Conservation (phyloP, 1,284 basidiomycete genomes). For the Serendipita sp. region DNA sequence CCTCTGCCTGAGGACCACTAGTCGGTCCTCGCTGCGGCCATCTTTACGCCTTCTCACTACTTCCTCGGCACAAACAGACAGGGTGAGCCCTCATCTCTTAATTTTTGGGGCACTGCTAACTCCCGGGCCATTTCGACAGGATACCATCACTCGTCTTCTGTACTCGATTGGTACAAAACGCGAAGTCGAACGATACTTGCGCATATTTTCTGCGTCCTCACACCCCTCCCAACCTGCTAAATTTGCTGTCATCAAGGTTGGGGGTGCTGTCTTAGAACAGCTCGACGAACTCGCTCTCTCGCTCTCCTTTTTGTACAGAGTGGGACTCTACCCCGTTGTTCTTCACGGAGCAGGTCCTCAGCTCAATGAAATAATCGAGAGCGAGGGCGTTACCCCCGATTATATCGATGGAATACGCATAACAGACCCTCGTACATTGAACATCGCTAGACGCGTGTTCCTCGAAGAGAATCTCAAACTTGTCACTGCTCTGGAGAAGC, state of each 20-base stretch:
- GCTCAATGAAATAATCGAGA: slow-evolving; percentile 80
- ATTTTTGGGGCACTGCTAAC: background rate
- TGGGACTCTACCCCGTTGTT: slow-evolving; percentile 88
- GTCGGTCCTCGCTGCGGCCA: background rate
- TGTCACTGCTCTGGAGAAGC: slow-evolving; percentile 76
- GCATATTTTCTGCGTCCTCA: slow-evolving; percentile 85
- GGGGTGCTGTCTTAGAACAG: slow-evolving; percentile 82
- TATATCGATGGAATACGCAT: slow-evolving; percentile 94
- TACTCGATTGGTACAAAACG: slow-evolving; percentile 92
- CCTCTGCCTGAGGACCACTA: background rate
- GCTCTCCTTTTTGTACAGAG: slow-evolving; percentile 84
- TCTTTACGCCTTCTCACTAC: background rate
- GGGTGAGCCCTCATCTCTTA: background rate
- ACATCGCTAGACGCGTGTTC: slow-evolving; percentile 88
- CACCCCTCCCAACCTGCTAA: slow-evolving; percentile 73
- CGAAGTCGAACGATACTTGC: slow-evolving; percentile 90
- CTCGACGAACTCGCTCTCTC: slow-evolving; percentile 84
- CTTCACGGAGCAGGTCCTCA: slow-evolving; percentile 93
- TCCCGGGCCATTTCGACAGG: slow-evolving; percentile 30
- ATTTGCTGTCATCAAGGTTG: slow-evolving; percentile 90
- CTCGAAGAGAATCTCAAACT: slow-evolving; percentile 89
- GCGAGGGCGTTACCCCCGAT: slow-evolving; percentile 81
- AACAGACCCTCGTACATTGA: slow-evolving; percentile 84
- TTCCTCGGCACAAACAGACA: background rate
- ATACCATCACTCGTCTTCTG: slow-evolving; percentile 82